Conservation (phyloP, 2,329 filamentous ascomycete genomes). For the Paradendryphiella salina region DNA sequence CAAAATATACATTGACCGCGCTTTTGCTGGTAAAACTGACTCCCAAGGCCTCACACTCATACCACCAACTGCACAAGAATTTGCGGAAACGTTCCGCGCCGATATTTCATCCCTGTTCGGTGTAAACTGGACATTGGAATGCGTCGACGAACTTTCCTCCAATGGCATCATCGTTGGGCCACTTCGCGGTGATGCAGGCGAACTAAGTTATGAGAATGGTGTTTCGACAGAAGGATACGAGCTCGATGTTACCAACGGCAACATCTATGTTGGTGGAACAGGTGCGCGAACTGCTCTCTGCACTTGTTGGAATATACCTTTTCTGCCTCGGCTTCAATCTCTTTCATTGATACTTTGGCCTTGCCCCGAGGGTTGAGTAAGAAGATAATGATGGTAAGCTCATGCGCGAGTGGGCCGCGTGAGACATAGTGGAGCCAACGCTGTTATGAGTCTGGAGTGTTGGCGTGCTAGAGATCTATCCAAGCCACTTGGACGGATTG, state of each 20-base stretch:
- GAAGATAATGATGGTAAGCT: too few relatives aligned
- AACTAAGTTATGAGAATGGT: constrained; percentile 55
- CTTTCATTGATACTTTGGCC: neutral
- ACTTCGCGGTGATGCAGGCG: constrained; percentile 29
- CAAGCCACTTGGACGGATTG: too few relatives aligned
- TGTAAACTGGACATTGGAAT: constrained; percentile 49
- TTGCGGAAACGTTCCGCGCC: constrained; percentile 52
- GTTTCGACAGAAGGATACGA: constrained; percentile 55
- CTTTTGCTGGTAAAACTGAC: constrained; percentile 50
- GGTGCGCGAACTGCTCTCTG: constrained; percentile 41
- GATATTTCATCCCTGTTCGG: constrained; percentile 52
- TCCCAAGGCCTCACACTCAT: constrained; percentile 56
- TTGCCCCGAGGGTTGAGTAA: too few relatives aligned
- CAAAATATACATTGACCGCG: constrained; percentile 50
- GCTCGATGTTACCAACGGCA: constrained; percentile 44
- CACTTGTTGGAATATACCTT: neutral
- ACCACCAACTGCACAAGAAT: constrained; percentile 55
- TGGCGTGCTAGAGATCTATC: too few relatives aligned
- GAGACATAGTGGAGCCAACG: too few relatives aligned
- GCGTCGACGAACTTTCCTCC: constrained; percentile 42
- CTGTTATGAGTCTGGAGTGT: too few relatives aligned
- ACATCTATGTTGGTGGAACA: constrained; percentile 48
- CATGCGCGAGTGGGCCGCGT: too few relatives aligned
- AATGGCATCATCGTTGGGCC: constrained; percentile 52
- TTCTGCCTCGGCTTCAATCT: too few relatives aligned